Evolutionary conservation across 2,329 filamentous ascomycete genomes (phyloP), one percentile per base, ranked within the genome.

Genomic region (Ophiognomonia clavigignenti-juglandacearum): DNA sequence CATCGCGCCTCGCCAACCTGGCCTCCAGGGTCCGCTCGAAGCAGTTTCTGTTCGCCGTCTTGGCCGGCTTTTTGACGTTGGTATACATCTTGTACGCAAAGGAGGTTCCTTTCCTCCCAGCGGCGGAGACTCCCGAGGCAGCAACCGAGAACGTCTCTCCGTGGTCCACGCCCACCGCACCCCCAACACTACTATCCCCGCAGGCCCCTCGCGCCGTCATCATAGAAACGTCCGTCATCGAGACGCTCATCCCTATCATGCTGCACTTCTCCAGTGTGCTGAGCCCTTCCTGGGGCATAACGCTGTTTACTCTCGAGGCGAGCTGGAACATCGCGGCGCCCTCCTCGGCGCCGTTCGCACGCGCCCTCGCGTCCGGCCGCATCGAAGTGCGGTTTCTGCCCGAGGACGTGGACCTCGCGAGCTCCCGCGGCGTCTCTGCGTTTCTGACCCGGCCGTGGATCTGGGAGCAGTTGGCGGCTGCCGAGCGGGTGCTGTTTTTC

Each of bases 21-120:
- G 34, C 19, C 14, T 11, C 34, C 4, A 36, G 36, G 36, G 22
- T 48, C 18, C 40, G 46, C 26, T 48, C 46, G n/a, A 48, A 48
- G 36, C 32, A 44, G 20, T 39, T 34, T 31, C 27, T 43, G 6
- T 48, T 39, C 36, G 46, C 41, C 10, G 19, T 45, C 16, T 27
- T 48, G 20, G 41, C 46, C 36, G 41, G 9, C 16, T 14, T 45
- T 3, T 22, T 48, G 14, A 35, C 45, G 9, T 24, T 39, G 6
- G 8, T 9, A 19, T 45, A 45, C 11, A 11, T 48, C 22, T 16
- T 40, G n/a, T 48, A 35, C 23, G 32, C 22, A 6, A 40, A 36
- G 18, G 29, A 29, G n/a, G 26, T n/a, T 8, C 22, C 7, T 6
- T n/a, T 23, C 5, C 32, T 38, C 10, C 39, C 23, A n/a, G 6